Evolutionary conservation across 495 filamentous ascomycete genomes (phyloP).

Genomic region (Hypoxylon cercidicola): DNA sequence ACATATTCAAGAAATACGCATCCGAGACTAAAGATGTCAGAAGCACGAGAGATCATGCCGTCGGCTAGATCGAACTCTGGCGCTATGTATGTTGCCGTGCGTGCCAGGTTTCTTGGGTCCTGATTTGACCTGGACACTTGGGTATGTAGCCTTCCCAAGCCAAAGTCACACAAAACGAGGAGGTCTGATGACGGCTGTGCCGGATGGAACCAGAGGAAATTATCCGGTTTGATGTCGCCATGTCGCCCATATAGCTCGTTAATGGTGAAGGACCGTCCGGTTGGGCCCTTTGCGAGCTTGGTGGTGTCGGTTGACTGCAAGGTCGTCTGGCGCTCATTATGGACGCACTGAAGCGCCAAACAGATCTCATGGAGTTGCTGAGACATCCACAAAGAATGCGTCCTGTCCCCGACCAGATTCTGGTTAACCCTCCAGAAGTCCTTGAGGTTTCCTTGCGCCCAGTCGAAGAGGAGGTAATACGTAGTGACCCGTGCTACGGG

Average conservation of each 20-base stretch:
- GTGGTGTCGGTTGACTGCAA: slow-evolving; percentile 4
- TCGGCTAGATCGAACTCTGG: slow-evolving; percentile 30
- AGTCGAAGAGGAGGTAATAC: slow-evolving; percentile 39
- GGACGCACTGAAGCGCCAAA: slow-evolving; percentile 28
- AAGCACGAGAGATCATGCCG: slow-evolving; percentile 30
- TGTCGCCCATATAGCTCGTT: slow-evolving; percentile 44
- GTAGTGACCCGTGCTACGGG: neutral
- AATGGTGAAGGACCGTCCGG: slow-evolving; percentile 36
- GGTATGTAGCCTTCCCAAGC: slow-evolving; percentile 32
- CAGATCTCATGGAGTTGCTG: slow-evolving; percentile 29
- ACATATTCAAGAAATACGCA: slow-evolving; percentile 36
- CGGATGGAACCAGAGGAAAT: slow-evolving; percentile 49
- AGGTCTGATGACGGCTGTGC: neutral
- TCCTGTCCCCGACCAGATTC: slow-evolving; percentile 4
- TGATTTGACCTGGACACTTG: slow-evolving; percentile 32
- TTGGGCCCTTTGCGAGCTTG: neutral
- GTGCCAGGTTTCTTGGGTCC: slow-evolving; percentile 12
- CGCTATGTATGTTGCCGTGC: slow-evolving; percentile 28
- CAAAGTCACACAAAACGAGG: slow-evolving; percentile 29
- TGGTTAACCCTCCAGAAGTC: slow-evolving; percentile 25
- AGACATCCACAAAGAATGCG: slow-evolving; percentile 33
- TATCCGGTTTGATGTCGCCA: slow-evolving; percentile 54
- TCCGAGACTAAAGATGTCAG: slow-evolving; percentile 36
- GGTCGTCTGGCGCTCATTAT: slow-evolving; percentile 20
- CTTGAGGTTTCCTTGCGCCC: slow-evolving; percentile 31